These are phyloP conservation scores for Phialocephala sp. DNA, from an alignment of 2,329 filamentous ascomycete species.

Conservation along the genomic window DNA sequence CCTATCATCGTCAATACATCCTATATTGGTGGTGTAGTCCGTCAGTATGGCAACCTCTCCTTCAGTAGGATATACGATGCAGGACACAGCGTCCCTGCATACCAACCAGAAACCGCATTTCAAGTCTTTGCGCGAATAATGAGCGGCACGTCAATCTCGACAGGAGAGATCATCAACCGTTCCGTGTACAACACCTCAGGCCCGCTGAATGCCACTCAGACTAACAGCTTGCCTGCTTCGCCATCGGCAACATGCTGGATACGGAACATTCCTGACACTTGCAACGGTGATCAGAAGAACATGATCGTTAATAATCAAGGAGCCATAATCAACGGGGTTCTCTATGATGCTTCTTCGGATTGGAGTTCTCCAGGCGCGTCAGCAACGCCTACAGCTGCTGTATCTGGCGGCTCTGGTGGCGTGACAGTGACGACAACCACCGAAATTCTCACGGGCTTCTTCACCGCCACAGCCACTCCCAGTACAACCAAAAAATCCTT, in stretches of 20 bases:
- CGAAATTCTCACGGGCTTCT: slow-evolving; percentile 42
- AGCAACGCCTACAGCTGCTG: slow-evolving; percentile 21
- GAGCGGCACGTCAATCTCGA: slow-evolving; percentile 54
- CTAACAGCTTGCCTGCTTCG: slow-evolving; percentile 55
- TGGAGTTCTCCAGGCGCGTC: slow-evolving; percentile 43
- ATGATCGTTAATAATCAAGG: slow-evolving; percentile 57
- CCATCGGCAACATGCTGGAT: slow-evolving; percentile 65
- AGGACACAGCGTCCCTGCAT: slow-evolving; percentile 66
- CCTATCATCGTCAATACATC: slow-evolving; percentile 71
- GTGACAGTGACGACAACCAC: slow-evolving; percentile 40
- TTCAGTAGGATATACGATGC: slow-evolving; percentile 71
- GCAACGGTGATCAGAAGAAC: slow-evolving; percentile 55
- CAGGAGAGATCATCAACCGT: slow-evolving; percentile 57
- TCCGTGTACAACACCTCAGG: slow-evolving; percentile 62
- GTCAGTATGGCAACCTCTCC: slow-evolving; percentile 77
- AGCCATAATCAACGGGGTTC: slow-evolving; percentile 64
- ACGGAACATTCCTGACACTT: slow-evolving; percentile 59
- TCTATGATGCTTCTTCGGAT: slow-evolving; percentile 51
- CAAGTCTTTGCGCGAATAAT: slow-evolving; percentile 65
- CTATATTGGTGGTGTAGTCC: slow-evolving; percentile 73
- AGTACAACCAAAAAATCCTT: slow-evolving; percentile 35
- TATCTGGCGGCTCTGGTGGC: slow-evolving; percentile 19
- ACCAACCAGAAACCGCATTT: slow-evolving; percentile 60
- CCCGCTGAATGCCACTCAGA: slow-evolving; percentile 60
- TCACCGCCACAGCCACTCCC: slow-evolving; percentile 42